Evolutionary conservation across 106 monocot species (phyloP), one percentile per base, ranked within the genome.

Genomic region (Dioscorea zingiberensis): DNA sequence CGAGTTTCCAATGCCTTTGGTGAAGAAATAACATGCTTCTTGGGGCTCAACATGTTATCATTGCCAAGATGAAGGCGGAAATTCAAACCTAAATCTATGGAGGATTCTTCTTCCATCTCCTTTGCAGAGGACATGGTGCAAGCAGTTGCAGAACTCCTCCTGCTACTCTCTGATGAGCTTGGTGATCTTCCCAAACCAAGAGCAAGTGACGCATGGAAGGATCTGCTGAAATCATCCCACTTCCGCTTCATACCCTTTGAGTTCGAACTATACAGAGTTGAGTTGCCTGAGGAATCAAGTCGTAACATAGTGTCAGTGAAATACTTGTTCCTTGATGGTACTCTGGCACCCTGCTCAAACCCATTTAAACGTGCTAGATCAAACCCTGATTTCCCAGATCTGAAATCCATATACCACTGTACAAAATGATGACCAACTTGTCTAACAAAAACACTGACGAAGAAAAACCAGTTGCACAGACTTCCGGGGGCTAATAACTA

Each of bases 71-170:
- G 67, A 60, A 81, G 74, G 29, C 75, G 56, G 60, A 77, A 77
- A 28, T 75, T 72, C 19, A 81, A 32, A 27, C 59, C 81, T 49
- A 85, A 47, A 64, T 81, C 85, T 51, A 67, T 59, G 8, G 68
- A 71, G 17, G 71, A 74, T 18, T 68, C 78, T 47, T 69, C 60
- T 59, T 80, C 77, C 48, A 28, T 46, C 60, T 81, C 81, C 55
- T 71, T 81, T 17, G 76, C 68, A 16, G 84, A 76, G 51, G 85
- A 78, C 59, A 78, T 27, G 26, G 80, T 71, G 53, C 77, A 77
- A 24, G 58, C 65, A 27, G 77, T 81, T 63, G 54, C 68, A 5
- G 71, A 73, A 61, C 68, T 74, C 32, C 57, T 61, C 54, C 74
- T 81, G 68, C 81, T 78, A 38, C 60, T 73, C 47, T 78, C 74